Evolutionary conservation across 208 protist species (phyloP), one percentile per base, ranked within the genome.

Genomic region (Trypanosoma lewisi): DNA sequence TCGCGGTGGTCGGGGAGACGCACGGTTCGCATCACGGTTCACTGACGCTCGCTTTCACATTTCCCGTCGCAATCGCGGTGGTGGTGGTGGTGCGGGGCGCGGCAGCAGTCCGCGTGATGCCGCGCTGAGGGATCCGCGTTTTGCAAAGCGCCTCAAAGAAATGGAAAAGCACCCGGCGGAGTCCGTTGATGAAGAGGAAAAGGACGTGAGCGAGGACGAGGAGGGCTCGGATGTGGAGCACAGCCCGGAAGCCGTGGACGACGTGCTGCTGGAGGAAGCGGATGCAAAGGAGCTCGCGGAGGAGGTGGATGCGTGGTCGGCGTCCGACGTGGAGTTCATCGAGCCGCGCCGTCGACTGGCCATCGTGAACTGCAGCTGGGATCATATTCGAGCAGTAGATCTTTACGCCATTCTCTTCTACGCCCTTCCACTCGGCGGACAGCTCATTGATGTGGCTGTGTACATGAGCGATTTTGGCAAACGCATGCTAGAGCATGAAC

Each of bases 361-460:
- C 16, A 83, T 98, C 25, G 82, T 96, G 52, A 98, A 98, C 81
- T 97, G 93, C 68, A 95, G 98, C 78, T 99, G 97, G 97, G 95
- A 98, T 48, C 86, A 98, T 67, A 76, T 98, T 44, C 76, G 82
- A 27, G 90, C 93, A 16, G 84, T 90, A n/a, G 95, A 99, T 77
- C 70, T 99, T 8, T 97, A 97, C 63, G 88, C 94, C 0, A 72
- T 99, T n/a, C 82, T 99, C 36, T 89, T 97, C 45, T 92, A 98
- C 56, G 97, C 98, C 62, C 78, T 97, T 28, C 98, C 98, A 4
- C 66, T 94, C 6, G 91, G 87, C 31, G 98, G 98, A n/a, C 78
- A 82, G 12, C 79, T 99, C 16, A 34, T 74, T 14, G 73, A 82
- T 41, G 94, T 99, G 11, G 83, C 82, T 11, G 64, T 99, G 17